Base-by-base conservation (phyloP, 768 basidiomycete species). In the Amanita muscaria region DNA sequence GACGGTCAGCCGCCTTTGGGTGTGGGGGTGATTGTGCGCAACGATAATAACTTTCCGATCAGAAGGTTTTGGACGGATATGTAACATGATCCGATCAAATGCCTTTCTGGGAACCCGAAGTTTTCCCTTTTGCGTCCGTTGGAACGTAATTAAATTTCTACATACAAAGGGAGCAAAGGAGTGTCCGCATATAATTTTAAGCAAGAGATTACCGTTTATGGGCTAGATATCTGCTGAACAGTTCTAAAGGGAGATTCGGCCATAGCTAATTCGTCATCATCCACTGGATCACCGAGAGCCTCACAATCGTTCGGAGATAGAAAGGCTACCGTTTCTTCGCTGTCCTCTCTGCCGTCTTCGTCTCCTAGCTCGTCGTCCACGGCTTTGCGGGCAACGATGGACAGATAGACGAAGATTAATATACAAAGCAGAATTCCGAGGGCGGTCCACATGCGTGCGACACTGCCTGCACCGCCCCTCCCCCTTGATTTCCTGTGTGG, bases 341-440 rank as follows among this genome's bases (percentile, higher is more conserved):
- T 57, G 43, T 66, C 54, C 33, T 51, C 51, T 24, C 49, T 49
- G 47, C 42, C 46, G 7, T 59, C 68, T 42, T 67, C 46, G 4
- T 47, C 70, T 38, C 70, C 68, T 30, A 77, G 58, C 52, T 77
- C 73, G 6, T 71, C 66, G 49, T 76, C 66, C 29, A 76, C 71
- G 10, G 73, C 73, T 42, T 73, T 71, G 11, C 88, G 82, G 31
- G 89, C 89, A 47, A 93, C 78, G 59, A 77, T 71, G 38, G 83
- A 79, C 40, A 93, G 72, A 64, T 93, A 93, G 39, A 88, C 53
- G 51, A 91, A 76, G 52, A 92, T 79, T 29, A 70, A 74, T 48
- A 88, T 54, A 59, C 86, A 89, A 1, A 92, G 72, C 19, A 67
- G 54, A 47, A 89, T 74, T 39, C 88, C 88, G 29, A 67, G 64